Evolutionary conservation across 2,329 filamentous ascomycete species (phyloP), one percentile per base, ranked within the genome.

Genomic region (Thelonectria olida): DNA sequence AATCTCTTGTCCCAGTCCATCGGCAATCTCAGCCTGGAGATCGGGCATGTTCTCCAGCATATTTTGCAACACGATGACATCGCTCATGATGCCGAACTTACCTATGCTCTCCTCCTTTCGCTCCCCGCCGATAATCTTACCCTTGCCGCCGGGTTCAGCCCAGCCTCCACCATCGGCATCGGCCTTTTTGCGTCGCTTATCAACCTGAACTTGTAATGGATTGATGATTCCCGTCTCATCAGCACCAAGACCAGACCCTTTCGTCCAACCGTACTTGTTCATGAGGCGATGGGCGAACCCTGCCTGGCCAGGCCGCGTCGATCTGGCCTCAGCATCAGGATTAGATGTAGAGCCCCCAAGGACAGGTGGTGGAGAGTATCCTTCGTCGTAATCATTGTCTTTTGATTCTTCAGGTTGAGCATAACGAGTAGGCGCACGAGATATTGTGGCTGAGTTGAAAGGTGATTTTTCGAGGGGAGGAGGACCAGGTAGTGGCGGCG

Each of bases 261-360:
- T 90, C 34, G 89, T 90, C 92, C 94, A 98, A 56, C 96, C 96
- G 79, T 97, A 96, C 75, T 97, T 98, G 63, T 88, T 86, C 88
- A 99, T 93, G 57, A 98, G 86, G 31, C 93, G 90, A 67, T 93
- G 88, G 0, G 93, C 96, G 76, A 97, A 97, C 52, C 90, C 92
- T 66, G 89, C 86, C 76, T 97, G 92, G 15, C 93, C 92, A 0
- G 93, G 93, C 3, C 89, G 88, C 58, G 81, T 86, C 41, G 89
- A 90, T 36, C 87, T 86, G 48, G 60, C 63, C 15, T 80, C 85
- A 34, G 65, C 48, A 15, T 81, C 75, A 12, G 74, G 72, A 34
- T 78, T 75, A 67, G 80, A 76, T 20, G 73, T 75, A 72, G 55
- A 55, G 19, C 79, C 73, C 67, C 85, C 78, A 36, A 84, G 81